Percentiles rank a stretch among this genome's conserved stretches.
Evolutionary conservation across 371 early-diverging fungal species (phyloP).

Genomic region (Mucor piriformis): DNA sequence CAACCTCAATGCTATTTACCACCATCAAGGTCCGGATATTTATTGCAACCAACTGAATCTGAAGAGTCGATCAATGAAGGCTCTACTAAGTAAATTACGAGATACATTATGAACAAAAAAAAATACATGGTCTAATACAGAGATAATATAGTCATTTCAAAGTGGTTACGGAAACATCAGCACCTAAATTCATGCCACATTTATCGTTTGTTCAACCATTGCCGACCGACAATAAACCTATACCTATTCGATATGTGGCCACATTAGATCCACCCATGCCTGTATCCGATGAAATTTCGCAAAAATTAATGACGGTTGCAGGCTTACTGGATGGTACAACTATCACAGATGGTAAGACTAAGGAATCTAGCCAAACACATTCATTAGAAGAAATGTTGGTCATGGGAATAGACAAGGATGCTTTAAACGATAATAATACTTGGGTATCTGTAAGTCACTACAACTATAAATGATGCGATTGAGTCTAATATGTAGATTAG

Average conservation of each 20-base stretch:
- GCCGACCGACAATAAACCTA: slow-evolving; percentile 17
- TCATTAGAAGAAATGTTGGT: slow-evolving; percentile 42
- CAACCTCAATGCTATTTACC: slow-evolving; percentile 33
- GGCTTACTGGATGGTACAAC: slow-evolving; percentile 23
- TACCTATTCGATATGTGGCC: slow-evolving; percentile 47
- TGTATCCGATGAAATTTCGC: slow-evolving; percentile 33
- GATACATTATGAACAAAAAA: not conserved
- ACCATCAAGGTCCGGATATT: slow-evolving; percentile 24
- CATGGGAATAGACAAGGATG: not conserved
- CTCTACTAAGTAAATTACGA: slow-evolving; percentile 18
- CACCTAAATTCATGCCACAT: slow-evolving; percentile 34
- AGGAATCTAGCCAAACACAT: not conserved
- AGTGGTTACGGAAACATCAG: slow-evolving; percentile 31
- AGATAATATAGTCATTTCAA: slow-evolving; percentile 31
- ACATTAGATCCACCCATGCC: slow-evolving; percentile 45
- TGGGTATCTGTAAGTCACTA: slow-evolving; percentile 12
- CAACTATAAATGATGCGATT: not conserved
- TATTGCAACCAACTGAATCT: slow-evolving; percentile 38
- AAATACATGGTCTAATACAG: not conserved
- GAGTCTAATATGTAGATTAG: slow-evolving; percentile 4
- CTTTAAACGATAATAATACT: not conserved
- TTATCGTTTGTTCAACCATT: slow-evolving; percentile 36
- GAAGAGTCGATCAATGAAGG: slow-evolving; percentile 28
- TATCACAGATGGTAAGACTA: not conserved
- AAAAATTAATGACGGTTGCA: slow-evolving; percentile 34